Conservation (phyloP, 2,329 filamentous ascomycete genomes). For the Xylariaceae sp. region DNA sequence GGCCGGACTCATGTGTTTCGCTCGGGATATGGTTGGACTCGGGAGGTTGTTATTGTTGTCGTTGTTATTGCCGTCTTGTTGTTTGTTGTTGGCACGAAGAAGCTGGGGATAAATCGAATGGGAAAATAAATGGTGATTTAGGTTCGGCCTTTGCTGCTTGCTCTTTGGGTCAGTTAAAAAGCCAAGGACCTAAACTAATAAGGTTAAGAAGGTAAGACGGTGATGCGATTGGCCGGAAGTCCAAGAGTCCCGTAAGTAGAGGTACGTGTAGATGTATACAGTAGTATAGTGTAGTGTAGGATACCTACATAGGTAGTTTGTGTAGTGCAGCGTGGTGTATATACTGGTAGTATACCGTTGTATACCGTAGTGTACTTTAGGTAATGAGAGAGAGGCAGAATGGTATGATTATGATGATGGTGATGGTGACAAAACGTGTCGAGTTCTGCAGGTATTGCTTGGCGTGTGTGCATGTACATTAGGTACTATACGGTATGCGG, state of each 20-base stretch:
- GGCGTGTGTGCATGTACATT: background rate
- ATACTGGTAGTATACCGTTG: too few relatives aligned
- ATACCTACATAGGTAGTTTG: too few relatives aligned
- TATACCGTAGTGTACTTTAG: background rate
- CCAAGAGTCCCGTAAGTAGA: too few relatives aligned
- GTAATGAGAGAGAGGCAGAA: background rate
- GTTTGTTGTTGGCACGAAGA: too few relatives aligned
- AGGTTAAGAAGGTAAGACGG: background rate
- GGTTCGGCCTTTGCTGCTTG: background rate
- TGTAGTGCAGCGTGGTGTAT: too few relatives aligned
- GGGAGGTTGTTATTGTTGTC: constrained; percentile 1
- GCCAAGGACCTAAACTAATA: background rate
- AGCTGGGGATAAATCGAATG: too few relatives aligned
- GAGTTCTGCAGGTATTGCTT: background rate
- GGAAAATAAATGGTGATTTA: too few relatives aligned
- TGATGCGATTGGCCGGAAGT: background rate
- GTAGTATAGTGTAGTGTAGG: too few relatives aligned
- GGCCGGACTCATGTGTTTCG: constrained; percentile 29
- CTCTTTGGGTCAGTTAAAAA: background rate
- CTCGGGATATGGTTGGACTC: constrained; percentile 3
- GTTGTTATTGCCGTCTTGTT: too few relatives aligned
- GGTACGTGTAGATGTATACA: too few relatives aligned
- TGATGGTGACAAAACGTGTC: background rate
- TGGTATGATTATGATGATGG: background rate
- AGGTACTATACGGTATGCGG: background rate